Percentiles rank a stretch among this genome's conserved stretches.
phyloP scores from a whole-genome alignment of 805 yeast genomes.

The Saccharomycopsis fodiens region DNA sequence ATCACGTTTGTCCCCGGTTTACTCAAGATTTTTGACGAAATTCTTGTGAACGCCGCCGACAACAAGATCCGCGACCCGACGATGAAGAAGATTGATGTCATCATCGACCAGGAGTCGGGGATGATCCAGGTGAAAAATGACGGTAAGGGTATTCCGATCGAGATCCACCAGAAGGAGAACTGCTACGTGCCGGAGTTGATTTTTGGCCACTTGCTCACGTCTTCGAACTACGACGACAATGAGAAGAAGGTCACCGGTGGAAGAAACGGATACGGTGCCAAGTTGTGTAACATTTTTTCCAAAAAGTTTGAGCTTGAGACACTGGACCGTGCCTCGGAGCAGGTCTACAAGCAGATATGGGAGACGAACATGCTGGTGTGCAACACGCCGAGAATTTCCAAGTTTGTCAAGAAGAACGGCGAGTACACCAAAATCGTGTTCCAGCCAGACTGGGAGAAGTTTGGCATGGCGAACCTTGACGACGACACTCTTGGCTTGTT shows the following conservation, averaged over 20 bases:
- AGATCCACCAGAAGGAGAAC: slow-evolving; percentile 83
- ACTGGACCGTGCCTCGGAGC: slow-evolving; percentile 60
- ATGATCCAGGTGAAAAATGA: slow-evolving; percentile 79
- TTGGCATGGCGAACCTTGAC: slow-evolving; percentile 80
- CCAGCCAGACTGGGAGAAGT: slow-evolving; percentile 78
- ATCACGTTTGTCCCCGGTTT: slow-evolving; percentile 92
- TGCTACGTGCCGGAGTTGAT: slow-evolving; percentile 94
- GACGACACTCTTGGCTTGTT: slow-evolving; percentile 76
- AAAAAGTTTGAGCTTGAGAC: slow-evolving; percentile 83
- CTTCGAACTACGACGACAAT: slow-evolving; percentile 92
- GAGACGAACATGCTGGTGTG: slow-evolving; percentile 74
- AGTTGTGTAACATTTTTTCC: slow-evolving; percentile 91
- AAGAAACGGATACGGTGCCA: slow-evolving; percentile 97
- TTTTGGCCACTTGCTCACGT: slow-evolving; percentile 89
- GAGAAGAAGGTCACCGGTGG: slow-evolving; percentile 97
- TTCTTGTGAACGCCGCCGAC: slow-evolving; percentile 96
- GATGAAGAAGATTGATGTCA: slow-evolving; percentile 84
- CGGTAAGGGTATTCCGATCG: slow-evolving; percentile 93
- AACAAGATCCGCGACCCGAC: slow-evolving; percentile 90
- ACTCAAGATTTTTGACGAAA: slow-evolving; percentile 94
- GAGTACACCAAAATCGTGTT: slow-evolving; percentile 86
- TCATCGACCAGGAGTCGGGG: slow-evolving; percentile 67
- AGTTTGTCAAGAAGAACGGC: slow-evolving; percentile 42
- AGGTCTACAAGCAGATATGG: slow-evolving; percentile 79
- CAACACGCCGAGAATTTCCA: slow-evolving; percentile 65